These are phyloP conservation scores for Trametes villosa DNA, from an alignment of 768 basidiomycete species.

Conservation along the genomic window DNA sequence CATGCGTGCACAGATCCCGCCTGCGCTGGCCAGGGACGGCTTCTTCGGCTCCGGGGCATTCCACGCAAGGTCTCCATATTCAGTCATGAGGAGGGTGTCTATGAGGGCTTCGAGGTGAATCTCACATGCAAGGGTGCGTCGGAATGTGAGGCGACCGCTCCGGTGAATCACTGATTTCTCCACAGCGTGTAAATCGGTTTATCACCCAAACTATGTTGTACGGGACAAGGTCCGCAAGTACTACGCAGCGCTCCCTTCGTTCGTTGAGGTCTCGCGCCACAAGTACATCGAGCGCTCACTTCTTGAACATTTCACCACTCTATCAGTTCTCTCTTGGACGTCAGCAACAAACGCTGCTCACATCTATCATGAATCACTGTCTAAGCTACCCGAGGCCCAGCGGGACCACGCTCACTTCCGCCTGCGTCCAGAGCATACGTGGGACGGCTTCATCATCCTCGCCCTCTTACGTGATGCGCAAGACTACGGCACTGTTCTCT, in stretches of 20 bases:
- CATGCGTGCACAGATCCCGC: too few species aligned
- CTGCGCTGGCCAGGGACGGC: too few species aligned
- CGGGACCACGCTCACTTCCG: background rate
- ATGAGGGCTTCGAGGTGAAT: too few species aligned
- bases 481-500: slow-evolving; percentile 11
- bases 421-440: slow-evolving; percentile 23
- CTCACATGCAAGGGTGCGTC: too few species aligned
- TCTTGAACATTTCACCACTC: background rate
- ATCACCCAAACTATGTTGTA: background rate
- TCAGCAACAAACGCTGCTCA: slow-evolving; percentile 14
- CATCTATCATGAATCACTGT: slow-evolving; percentile 7
- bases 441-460: slow-evolving; percentile 32
- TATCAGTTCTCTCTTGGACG: slow-evolving; percentile 15
- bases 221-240: background rate
- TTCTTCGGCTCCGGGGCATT: too few species aligned
- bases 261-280: background rate
- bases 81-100: too few species aligned
- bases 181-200: background rate
- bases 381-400: background rate
- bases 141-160: too few species aligned
- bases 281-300: background rate
- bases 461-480: slow-evolving; percentile 31
- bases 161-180: too few species aligned
- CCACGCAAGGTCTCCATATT: too few species aligned
- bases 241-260: background rate